A percentile compares a stretch with the other conserved stretches of the same genome.
These are phyloP conservation scores for Marasmius tenuissimus DNA, from an alignment of 1,284 basidiomycete species.

Conservation along the genomic window DNA sequence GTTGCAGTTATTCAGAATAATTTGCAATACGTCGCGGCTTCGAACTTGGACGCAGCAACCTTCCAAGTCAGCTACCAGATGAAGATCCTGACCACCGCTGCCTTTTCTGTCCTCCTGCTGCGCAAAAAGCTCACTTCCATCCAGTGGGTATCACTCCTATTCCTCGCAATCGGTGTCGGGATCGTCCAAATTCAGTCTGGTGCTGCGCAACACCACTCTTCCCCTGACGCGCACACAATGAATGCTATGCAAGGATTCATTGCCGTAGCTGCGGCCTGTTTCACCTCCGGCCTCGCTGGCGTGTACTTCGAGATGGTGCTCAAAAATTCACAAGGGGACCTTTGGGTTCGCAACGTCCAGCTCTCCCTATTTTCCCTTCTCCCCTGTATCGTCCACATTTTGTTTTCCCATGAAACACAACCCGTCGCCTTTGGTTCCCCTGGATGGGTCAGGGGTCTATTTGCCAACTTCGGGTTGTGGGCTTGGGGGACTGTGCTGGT, in stretches of 20 bases:
- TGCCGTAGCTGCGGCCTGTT: conserved; percentile 89
- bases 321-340: conserved; percentile 85
- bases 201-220: conserved; percentile 29
- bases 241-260: conserved; percentile 82
- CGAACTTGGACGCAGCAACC: conserved; percentile 91
- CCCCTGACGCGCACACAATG: conserved; percentile 54
- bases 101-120: conserved; percentile 90
- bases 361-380: conserved; percentile 92
- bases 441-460: conserved; percentile 47
- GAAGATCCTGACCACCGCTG: conserved; percentile 97
- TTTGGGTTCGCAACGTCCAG: conserved; percentile 97
- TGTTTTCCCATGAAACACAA: conserved; percentile 52
- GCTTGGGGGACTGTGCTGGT: conserved; percentile 89
- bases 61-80: conserved; percentile 97
- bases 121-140: conserved; percentile 72
- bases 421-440: conserved; percentile 22
- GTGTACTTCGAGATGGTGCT: conserved; percentile 99
- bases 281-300: conserved; percentile 96
- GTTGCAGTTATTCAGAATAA: conserved; percentile 87
- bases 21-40: conserved; percentile 91
- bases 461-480: conserved; percentile 83
- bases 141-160: conserved; percentile 85
- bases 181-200: conserved; percentile 88
- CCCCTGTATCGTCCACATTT: conserved; percentile 84
- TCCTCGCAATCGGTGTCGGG: conserved; percentile 89